Base-by-base conservation (phyloP, 2,329 filamentous ascomycete genomes). In the Geoglossum cookeanum region DNA sequence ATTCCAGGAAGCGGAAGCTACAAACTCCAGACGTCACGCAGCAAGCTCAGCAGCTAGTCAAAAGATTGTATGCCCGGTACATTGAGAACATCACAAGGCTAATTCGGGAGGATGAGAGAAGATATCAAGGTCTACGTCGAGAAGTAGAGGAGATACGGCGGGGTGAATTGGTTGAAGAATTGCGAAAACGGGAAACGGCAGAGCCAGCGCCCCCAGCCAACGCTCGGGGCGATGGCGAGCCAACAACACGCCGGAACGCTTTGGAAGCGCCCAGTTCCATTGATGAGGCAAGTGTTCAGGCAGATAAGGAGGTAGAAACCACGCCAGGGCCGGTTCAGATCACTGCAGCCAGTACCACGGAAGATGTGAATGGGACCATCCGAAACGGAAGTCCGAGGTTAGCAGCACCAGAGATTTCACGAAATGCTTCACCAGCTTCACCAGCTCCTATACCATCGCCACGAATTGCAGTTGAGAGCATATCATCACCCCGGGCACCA, bases 91-190 rank as follows among this genome's bases (percentile, higher is more conserved):
- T 48, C 13, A 58, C 39, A n/a, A 37, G 30, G 22, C 15, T 13
- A 42, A 58, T 58, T n/a, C 57, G 57, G 22, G 52, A 57, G 37
- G 57, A 58, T 33, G 57, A 58, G 33, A 47, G 39, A 8, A 47
- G 27, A 17, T 58, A 45, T 29, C 30, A 58, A 45, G 44, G 22
- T 58, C 27, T 58, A 30, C 55, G 48, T 37, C 57, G 49, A 33
- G 57, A 58, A 32, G 56, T 58, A 15, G 17, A 45, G 5, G 57
- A 58, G 57, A 59, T 57, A n/a, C 56, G 59, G 35, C 54, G 42
- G 27, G 52, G 56, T 17, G 30, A 39, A 37, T 42, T n/a, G 56
- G 48, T 57, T 29, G 39, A 57, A 32, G 15, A 17, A 22, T n/a
- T 55, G 17, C 53, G 29, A 17, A 55, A 37, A 32, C 4, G 6